phyloP scores from a whole-genome alignment of 176 grass and related monocot genomes.

The Chrysopogon serrulatus region DNA sequence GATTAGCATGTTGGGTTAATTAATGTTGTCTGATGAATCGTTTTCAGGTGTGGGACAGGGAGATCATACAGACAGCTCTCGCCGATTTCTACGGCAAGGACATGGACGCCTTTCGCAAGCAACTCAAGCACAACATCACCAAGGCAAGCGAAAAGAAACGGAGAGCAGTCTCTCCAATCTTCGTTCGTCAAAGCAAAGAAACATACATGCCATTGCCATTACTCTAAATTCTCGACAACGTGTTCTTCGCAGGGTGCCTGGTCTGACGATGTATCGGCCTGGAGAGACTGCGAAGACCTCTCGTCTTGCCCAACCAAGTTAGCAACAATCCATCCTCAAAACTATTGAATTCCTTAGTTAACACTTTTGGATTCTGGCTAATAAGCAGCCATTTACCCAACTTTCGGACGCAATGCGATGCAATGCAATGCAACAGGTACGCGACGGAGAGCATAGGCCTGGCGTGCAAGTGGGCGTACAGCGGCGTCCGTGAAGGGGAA shows the following conservation, averaged over 20 bases:
- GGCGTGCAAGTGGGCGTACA: conserved; percentile 79
- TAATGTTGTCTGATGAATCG: not conserved
- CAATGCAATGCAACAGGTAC: conserved; percentile 41
- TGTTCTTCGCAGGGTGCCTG: conserved; percentile 39
- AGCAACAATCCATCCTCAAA: not conserved
- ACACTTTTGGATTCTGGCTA: not conserved
- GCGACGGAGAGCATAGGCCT: conserved; percentile 75
- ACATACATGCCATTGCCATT: not conserved
- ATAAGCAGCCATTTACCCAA: not conserved
- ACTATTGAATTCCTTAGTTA: not conserved
- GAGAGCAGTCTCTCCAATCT: not conserved
- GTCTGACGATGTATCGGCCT: conserved; percentile 57
- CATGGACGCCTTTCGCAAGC: conserved; percentile 54
- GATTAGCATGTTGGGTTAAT: not conserved
- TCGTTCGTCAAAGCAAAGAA: not conserved
- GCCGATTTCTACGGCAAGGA: conserved; percentile 61
- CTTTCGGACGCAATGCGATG: not conserved
- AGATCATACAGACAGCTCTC: conserved; percentile 73
- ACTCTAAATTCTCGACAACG: not conserved
- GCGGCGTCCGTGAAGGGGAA: conserved; percentile 37
- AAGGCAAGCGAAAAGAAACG: conserved; percentile 15
- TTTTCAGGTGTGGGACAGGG: conserved; percentile 86
- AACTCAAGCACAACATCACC: conserved; percentile 62
- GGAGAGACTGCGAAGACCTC: conserved; percentile 66
- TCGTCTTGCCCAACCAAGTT: conserved; percentile 68